Base-by-base conservation (phyloP, 345 rosid genomes). In the Aethionema arabicum region DNA sequence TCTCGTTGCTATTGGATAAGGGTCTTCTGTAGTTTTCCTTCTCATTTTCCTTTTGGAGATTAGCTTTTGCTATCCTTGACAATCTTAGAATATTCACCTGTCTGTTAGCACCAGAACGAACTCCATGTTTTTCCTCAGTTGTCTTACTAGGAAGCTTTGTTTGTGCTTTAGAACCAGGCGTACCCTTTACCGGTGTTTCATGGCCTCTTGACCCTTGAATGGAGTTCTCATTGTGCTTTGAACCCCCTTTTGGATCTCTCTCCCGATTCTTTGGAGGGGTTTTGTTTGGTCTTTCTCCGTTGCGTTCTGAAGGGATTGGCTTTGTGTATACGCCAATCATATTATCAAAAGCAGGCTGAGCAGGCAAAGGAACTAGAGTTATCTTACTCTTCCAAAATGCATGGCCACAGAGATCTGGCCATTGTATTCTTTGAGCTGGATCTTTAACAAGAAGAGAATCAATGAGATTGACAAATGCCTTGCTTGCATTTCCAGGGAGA, bases 1-100 rank as follows among this genome's bases (percentile, higher is more conserved):
- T 85, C 80, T 90, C 91, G 39, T 82, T 74, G 58, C 77, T 74
- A 63, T 73, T 81, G 54, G 96, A 86, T 75, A 80, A 69, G 33
- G 88, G 96, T 75, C 97, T 83, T 40, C 99, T 68, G 51, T 93
- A 93, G 70, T 93, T 93, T 80, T 93, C 99, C 78, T 93, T 93
- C 72, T 93, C 97, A 60, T 90, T 93, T 79, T 93, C 99, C 81
- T 76, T 87, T 61, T 87, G 87, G 69, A 93, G 82, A 73, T 93
- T 93, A 56, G 79, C 76, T 75, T 84, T 93, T 47, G 92, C 99
- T 70, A 93, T 84, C 77, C 91, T 85, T 67, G 99, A 93, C 81
- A 93, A 67, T 75, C 99, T 85, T 68, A 93, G 55, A 72, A 93
- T 85, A 76, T 93, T 87, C 70, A 87, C 84, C 67, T 74, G 85